phyloP scores from a whole-genome alignment of 2,329 filamentous ascomycete genomes.

The Coniochaeta hoffmannii region DNA sequence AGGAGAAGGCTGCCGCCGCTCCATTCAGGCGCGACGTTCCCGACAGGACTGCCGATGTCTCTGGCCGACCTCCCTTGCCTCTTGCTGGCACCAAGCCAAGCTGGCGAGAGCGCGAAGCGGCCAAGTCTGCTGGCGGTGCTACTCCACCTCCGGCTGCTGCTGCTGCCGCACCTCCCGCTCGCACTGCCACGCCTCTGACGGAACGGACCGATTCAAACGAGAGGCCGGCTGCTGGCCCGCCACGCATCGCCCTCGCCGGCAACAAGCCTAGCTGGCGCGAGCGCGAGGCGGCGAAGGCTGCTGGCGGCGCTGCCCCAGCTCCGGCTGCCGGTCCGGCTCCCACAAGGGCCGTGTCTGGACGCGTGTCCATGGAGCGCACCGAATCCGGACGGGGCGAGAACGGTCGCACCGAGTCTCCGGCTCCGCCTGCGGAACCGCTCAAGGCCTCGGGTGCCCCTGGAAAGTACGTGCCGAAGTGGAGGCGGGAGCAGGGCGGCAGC shows the following conservation, averaged over 20 bases:
- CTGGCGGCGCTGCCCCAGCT: constrained; percentile 9
- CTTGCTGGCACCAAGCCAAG: constrained; percentile 56
- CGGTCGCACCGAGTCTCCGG: constrained; percentile 27
- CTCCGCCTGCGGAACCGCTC: constrained; percentile 38
- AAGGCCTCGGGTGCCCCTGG: constrained; percentile 45
- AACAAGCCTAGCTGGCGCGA: constrained; percentile 54
- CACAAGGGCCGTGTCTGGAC: constrained; percentile 26
- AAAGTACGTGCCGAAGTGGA: constrained; percentile 49
- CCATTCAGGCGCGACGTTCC: constrained; percentile 17
- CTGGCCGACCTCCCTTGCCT: constrained; percentile 52
- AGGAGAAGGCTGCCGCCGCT: constrained; percentile 29
- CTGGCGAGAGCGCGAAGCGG: constrained; percentile 68
- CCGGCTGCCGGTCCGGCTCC: constrained; percentile 14
- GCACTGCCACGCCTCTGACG: constrained; percentile 20
- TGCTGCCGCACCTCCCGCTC: constrained; percentile 20
- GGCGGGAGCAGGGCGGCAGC: constrained; percentile 14
- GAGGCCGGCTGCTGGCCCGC: constrained; percentile 39
- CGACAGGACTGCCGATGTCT: constrained; percentile 24
- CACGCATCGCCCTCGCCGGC: constrained; percentile 47
- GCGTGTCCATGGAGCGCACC: constrained; percentile 33
- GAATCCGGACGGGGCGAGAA: constrained; percentile 35
- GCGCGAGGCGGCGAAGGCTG: constrained; percentile 41
- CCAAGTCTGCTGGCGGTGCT: constrained; percentile 29
- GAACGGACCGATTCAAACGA: constrained; percentile 37
- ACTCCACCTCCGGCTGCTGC: constrained; percentile 21